phyloP scores from a whole-genome alignment of 2,329 filamentous ascomycete species.

The Pseudogymnoascus sp. region DNA sequence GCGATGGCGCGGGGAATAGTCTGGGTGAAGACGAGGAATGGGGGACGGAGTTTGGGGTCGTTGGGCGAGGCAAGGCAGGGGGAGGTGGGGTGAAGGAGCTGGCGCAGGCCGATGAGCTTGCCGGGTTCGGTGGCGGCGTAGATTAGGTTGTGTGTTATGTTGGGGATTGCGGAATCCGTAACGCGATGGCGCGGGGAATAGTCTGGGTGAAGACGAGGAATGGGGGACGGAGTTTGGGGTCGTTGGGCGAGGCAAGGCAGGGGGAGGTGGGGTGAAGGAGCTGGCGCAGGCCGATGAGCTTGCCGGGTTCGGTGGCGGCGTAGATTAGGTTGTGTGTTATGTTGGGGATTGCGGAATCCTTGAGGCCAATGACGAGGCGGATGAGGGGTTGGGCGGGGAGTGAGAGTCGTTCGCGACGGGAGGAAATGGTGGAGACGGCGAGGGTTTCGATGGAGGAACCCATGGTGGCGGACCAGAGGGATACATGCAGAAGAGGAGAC shows the following conservation, averaged over 20 bases:
- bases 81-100: constrained; percentile 72
- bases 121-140: constrained; percentile 92
- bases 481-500: constrained; percentile 61
- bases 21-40: constrained; percentile 93
- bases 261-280: constrained; percentile 68
- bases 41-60: constrained; percentile 56
- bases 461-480: constrained; percentile 96
- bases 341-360: constrained; percentile 91
- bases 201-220: constrained; percentile 97
- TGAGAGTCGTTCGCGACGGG: constrained; percentile 39
- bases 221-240: constrained; percentile 60
- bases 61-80: constrained; percentile 41
- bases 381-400: constrained; percentile 46
- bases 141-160: constrained; percentile 78
- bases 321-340: constrained; percentile 85
- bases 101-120: constrained; percentile 84
- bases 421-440: constrained; percentile 58
- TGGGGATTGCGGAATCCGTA: constrained; percentile 89
- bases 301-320: constrained; percentile 86
- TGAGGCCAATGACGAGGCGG: constrained; percentile 87
- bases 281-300: constrained; percentile 84
- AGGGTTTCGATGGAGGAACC: constrained; percentile 84
- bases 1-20: constrained; percentile 87
- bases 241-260: constrained; percentile 39
- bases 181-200: constrained; percentile 83